Evolutionary conservation across 2,329 filamentous ascomycete genomes (phyloP).

Genomic region (Aspergillus amoenus): DNA sequence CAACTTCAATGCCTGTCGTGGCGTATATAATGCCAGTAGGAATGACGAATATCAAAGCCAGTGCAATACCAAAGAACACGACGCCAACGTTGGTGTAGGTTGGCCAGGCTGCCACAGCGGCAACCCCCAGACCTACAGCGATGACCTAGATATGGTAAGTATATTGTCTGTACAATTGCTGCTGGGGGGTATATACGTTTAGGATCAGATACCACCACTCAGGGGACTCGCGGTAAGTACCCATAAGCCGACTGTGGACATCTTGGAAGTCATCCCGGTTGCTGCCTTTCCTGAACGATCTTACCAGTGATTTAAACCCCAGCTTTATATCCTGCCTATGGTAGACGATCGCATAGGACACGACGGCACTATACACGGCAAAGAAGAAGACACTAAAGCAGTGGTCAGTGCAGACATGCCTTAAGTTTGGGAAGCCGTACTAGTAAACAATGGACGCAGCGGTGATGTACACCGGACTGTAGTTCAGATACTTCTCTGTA

Average conservation of each 20-base stretch:
- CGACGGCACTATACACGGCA: constrained; percentile 1
- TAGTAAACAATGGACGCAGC: neutral
- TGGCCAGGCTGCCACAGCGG: neutral
- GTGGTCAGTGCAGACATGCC: no score
- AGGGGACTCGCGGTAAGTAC: neutral
- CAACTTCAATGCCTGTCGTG: constrained; percentile 7
- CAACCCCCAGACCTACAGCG: neutral
- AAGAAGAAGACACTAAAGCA: constrained; percentile 3
- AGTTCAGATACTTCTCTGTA: neutral
- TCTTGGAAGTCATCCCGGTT: neutral
- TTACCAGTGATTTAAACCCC: neutral
- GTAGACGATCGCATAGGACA: neutral
- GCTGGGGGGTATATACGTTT: neutral
- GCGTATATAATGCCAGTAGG: constrained; percentile 12
- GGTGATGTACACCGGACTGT: constrained; percentile 4
- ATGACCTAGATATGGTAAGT: neutral
- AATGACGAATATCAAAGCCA: constrained; percentile 2
- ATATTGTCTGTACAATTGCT: no score
- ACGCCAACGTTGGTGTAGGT: constrained; percentile 7
- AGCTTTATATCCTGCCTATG: constrained; percentile 1
- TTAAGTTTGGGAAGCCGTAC: neutral
- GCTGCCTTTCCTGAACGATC: neutral
- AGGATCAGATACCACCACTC: constrained; percentile 8
- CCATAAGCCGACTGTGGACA: constrained; percentile 6
- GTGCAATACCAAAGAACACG: constrained; percentile 7